phyloP scores from a whole-genome alignment of 345 rosid species.

The Erucastrum elatum region DNA sequence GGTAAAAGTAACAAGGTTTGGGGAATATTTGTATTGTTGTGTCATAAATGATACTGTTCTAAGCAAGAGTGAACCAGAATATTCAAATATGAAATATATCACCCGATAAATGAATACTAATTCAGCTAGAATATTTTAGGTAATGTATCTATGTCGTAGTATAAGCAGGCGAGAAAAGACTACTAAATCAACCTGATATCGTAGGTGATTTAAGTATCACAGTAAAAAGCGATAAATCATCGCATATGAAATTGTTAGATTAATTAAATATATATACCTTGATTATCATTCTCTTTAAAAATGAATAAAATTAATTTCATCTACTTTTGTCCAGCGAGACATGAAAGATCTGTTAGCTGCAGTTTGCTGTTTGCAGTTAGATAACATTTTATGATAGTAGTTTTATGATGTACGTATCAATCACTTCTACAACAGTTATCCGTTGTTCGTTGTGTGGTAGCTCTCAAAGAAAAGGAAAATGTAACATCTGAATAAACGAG shows the following conservation, averaged over 20 bases:
- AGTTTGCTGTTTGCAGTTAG: background rate
- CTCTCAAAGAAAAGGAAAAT: background rate
- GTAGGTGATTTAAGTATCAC: background rate
- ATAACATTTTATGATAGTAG: background rate
- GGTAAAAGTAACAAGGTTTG: too few species aligned
- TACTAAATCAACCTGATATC: background rate
- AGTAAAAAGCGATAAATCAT: background rate
- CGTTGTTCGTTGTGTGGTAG: conserved; percentile 1
- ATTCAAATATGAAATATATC: too few species aligned
- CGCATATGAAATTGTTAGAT: background rate
- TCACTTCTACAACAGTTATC: background rate
- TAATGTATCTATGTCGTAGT: background rate
- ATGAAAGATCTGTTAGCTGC: background rate
- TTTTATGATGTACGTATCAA: background rate
- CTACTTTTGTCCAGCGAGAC: conserved; percentile 10
- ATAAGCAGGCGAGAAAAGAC: background rate
- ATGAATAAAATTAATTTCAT: background rate
- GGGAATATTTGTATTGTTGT: too few species aligned
- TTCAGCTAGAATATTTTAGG: background rate
- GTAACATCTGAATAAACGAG: background rate
- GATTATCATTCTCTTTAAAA: background rate
- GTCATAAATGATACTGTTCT: too few species aligned
- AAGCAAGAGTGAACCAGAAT: too few species aligned
- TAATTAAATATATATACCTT: background rate
- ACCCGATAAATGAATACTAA: too few species aligned